These are phyloP conservation scores for Teratosphaeria epicoccoides DNA, from an alignment of 2,329 filamentous ascomycete genomes.

Conservation along the genomic window DNA sequence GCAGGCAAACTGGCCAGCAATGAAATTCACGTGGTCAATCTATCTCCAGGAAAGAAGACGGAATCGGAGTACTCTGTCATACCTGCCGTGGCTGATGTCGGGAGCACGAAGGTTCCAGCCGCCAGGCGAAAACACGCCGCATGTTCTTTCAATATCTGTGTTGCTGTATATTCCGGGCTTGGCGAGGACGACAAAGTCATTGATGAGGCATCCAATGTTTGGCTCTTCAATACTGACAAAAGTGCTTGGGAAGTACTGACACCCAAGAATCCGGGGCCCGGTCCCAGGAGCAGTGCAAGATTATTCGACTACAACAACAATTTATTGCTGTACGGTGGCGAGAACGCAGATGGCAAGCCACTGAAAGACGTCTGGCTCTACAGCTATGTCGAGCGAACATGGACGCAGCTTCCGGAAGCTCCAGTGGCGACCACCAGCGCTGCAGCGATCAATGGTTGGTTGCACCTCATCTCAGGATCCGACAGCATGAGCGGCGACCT, in stretches of 20 bases:
- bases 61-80: constrained; percentile 33
- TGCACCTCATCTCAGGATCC: constrained; percentile 31
- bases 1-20: constrained; percentile 30
- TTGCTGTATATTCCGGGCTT: constrained; percentile 32
- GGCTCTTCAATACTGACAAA: constrained; percentile 30
- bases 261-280: constrained; percentile 16
- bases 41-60: constrained; percentile 22
- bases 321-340: constrained; percentile 21
- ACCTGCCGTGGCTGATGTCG: constrained; percentile 28
- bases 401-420: constrained; percentile 20
- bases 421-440: constrained; percentile 25
- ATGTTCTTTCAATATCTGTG: constrained; percentile 28
- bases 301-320: constrained; percentile 22
- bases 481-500: constrained; percentile 24
- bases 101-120: constrained; percentile 24
- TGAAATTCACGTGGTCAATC: constrained; percentile 32
- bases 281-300: constrained; percentile 16
- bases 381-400: constrained; percentile 15
- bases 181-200: constrained; percentile 24
- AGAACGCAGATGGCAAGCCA: constrained; percentile 11
- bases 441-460: constrained; percentile 26
- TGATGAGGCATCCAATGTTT: constrained; percentile 29
- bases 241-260: constrained; percentile 20
- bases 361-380: constrained; percentile 24
- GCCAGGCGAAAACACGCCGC: constrained; percentile 31